Conservation (phyloP, 768 basidiomycete species). For the Boletus rubescentipes region DNA sequence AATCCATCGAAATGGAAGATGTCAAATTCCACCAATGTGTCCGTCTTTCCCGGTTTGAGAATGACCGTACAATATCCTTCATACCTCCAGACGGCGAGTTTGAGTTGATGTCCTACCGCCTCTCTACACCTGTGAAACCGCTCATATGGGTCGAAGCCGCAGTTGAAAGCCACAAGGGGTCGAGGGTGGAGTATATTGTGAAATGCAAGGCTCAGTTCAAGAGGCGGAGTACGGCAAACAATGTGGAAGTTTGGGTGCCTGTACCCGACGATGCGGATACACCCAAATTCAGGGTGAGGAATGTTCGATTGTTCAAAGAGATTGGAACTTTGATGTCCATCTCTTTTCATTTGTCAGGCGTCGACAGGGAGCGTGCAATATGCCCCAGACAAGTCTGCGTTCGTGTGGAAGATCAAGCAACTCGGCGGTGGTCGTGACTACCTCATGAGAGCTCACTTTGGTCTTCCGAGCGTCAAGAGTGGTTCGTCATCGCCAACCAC, state of each 20-base stretch:
- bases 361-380: slow-evolving; percentile 96
- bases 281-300: slow-evolving; percentile 85
- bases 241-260: slow-evolving; percentile 98
- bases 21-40: slow-evolving; percentile 99
- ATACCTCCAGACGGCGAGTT: slow-evolving; percentile 99
- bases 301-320: no score
- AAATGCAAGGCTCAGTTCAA: slow-evolving; percentile 98
- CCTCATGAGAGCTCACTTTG: slow-evolving; percentile 98
- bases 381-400: slow-evolving; percentile 96
- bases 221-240: slow-evolving; percentile 93
- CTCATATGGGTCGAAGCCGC: slow-evolving; percentile 93
- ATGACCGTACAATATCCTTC: slow-evolving; percentile 98
- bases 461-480: slow-evolving; percentile 87
- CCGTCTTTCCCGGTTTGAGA: slow-evolving; percentile 94
- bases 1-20: slow-evolving; percentile 99
- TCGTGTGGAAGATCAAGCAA: slow-evolving; percentile 99
- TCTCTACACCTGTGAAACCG: slow-evolving; percentile 95
- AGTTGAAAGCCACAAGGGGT: slow-evolving; percentile 93
- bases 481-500: slow-evolving; percentile 49
- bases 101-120: slow-evolving; percentile 97
- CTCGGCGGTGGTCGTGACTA: slow-evolving; percentile 95
- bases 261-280: slow-evolving; percentile 98
- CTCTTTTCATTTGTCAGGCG: slow-evolving; percentile 50
- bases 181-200: slow-evolving; percentile 92
- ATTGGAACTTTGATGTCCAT: neutral